These are phyloP conservation scores for Amaranthus palmeri DNA, from an alignment of 148 eudicot genomes.

Conservation along the genomic window DNA sequence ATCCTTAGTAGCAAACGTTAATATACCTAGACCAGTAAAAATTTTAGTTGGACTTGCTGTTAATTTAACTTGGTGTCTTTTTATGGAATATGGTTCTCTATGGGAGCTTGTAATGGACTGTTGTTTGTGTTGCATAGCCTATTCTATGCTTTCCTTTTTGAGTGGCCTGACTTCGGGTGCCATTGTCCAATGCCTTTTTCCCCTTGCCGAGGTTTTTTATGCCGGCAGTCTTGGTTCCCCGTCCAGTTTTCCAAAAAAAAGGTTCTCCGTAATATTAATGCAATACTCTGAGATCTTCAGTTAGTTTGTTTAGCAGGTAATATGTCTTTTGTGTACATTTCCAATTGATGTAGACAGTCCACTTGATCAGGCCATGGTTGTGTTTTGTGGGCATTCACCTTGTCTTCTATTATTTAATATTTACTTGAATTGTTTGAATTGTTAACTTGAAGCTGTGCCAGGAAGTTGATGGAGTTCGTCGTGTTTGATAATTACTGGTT, in stretches of 20 bases:
- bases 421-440: conserved; percentile 1
- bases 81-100: background rate
- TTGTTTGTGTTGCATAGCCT: too few relatives aligned
- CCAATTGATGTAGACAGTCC: background rate
- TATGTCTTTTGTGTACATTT: background rate
- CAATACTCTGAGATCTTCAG: background rate
- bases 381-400: background rate
- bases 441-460: background rate
- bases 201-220: too few relatives aligned
- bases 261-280: too few relatives aligned
- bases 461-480: background rate
- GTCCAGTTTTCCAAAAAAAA: too few relatives aligned
- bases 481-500: background rate
- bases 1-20: background rate
- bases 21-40: background rate
- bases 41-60: background rate
- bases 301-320: conserved; percentile 1
- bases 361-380: background rate
- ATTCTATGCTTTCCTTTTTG: too few relatives aligned
- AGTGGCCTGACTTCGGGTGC: too few relatives aligned
- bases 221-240: too few relatives aligned
- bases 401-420: background rate
- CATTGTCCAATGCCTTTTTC: too few relatives aligned
- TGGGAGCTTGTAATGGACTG: background rate
- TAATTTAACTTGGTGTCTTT: background rate